These are phyloP conservation scores for Dittrichia graveolens DNA, from an alignment of 129 eudicot species.

Conservation along the genomic window DNA sequence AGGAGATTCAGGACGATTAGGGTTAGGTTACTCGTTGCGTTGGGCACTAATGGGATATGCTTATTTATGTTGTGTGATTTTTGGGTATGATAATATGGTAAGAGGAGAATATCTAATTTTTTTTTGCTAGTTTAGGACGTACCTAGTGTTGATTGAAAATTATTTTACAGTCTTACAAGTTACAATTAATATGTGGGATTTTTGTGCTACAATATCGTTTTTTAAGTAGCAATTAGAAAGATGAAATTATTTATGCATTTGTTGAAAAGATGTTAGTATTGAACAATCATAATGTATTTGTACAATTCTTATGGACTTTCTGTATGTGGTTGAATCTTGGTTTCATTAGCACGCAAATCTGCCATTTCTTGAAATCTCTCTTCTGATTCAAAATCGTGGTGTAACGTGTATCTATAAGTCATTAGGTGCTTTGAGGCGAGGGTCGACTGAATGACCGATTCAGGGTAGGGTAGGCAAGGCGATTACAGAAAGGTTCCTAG, in stretches of 20 bases:
- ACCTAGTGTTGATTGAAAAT: slow-evolving; percentile 5
- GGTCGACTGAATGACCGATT: no score
- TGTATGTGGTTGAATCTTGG: background rate
- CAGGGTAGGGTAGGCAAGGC: no score
- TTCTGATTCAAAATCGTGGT: no score
- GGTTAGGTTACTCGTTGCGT: background rate
- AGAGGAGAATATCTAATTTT: background rate
- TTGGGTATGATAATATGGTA: background rate
- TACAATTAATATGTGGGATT: background rate
- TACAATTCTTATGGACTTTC: background rate
- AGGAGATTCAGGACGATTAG: background rate
- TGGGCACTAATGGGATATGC: background rate
- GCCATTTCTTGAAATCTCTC: no score
- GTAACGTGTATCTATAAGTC: no score
- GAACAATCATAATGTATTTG: background rate
- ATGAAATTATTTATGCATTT: slow-evolving; percentile 7
- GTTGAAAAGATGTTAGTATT: background rate
- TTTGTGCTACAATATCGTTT: slow-evolving; percentile 10
- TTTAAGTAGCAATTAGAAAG: slow-evolving; percentile 9
- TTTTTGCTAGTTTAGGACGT: slow-evolving; percentile 1
- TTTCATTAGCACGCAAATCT: no score
- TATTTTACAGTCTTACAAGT: background rate
- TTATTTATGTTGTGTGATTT: background rate
- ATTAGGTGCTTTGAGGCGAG: no score
- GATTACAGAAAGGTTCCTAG: no score